Conservation (phyloP, 495 filamentous ascomycete genomes). For the Tetracladium marchalianum region DNA sequence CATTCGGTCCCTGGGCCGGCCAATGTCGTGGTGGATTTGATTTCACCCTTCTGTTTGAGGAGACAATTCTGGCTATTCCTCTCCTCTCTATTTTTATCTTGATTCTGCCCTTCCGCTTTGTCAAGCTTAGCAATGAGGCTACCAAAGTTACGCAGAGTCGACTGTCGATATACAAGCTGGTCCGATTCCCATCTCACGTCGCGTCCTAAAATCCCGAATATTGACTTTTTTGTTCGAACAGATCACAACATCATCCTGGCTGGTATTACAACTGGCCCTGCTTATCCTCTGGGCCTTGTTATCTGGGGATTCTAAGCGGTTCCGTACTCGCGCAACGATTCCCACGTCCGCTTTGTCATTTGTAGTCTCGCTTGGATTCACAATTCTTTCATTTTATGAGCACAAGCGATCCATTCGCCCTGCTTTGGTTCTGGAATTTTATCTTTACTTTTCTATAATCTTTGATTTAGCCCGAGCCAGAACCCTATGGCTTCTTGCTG, state of each 20-base stretch:
- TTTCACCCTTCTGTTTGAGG: conserved; percentile 48
- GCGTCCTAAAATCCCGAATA: background rate
- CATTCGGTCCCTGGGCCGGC: conserved; percentile 1
- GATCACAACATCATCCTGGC: background rate
- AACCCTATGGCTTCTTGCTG: conserved; percentile 33
- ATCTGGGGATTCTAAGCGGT: background rate
- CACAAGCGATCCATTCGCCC: conserved; percentile 29
- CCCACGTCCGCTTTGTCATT: conserved; percentile 36
- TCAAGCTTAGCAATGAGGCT: conserved; percentile 29
- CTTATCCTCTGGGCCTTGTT: conserved; percentile 38
- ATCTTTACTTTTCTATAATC: conserved; percentile 49
- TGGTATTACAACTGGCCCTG: conserved; percentile 32
- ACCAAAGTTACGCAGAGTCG: conserved; percentile 33
- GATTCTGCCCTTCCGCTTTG: conserved; percentile 31
- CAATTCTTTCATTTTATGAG: conserved; percentile 30
- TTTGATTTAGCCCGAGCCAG: conserved; percentile 40
- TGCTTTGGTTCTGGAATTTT: conserved; percentile 49
- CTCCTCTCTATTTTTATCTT: conserved; percentile 31
- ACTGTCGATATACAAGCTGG: conserved; percentile 32
- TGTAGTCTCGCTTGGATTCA: conserved; percentile 22
- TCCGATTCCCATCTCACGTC: conserved; percentile 17
- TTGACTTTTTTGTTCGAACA: background rate
- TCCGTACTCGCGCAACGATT: conserved; percentile 35
- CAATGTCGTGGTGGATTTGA: conserved; percentile 28
- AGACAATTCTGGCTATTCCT: conserved; percentile 35